Percentiles rank a stretch among this genome's conserved stretches.
Evolutionary conservation across 2,329 filamentous ascomycete species (phyloP).

Genomic region (Penicillium italicum): DNA sequence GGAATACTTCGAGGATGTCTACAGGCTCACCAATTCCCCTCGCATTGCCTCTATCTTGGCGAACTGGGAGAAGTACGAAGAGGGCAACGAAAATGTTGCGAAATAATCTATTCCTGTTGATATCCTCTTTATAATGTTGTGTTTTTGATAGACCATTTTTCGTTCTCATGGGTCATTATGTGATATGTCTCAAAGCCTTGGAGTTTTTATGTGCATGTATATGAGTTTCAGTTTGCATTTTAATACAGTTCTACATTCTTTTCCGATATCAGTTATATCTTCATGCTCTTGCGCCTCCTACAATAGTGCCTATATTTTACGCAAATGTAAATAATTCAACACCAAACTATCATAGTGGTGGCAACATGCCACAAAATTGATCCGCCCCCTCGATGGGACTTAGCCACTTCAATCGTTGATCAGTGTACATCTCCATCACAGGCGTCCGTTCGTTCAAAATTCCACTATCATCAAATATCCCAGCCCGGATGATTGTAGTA

Average conservation of each 20-base stretch:
- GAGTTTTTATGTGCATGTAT: slow-evolving; percentile 22
- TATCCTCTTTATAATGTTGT: slow-evolving; percentile 19
- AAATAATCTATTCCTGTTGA: slow-evolving; percentile 16
- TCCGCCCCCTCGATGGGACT: slow-evolving; percentile 23
- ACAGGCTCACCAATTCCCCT: slow-evolving; percentile 79
- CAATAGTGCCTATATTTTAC: neutral
- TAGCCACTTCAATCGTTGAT: slow-evolving; percentile 25
- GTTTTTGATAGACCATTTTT: slow-evolving; percentile 19
- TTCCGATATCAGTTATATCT: neutral
- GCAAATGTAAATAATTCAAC: neutral
- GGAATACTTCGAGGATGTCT: slow-evolving; percentile 99
- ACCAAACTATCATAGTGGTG: neutral
- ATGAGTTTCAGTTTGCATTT: slow-evolving; percentile 14
- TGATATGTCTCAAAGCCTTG: slow-evolving; percentile 24
- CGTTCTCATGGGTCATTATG: slow-evolving; percentile 19
- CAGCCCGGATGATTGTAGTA: slow-evolving; percentile 33
- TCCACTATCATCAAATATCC: slow-evolving; percentile 33
- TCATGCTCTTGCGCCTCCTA: neutral
- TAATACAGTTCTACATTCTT: slow-evolving; percentile 8
- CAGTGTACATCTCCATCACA: slow-evolving; percentile 30
- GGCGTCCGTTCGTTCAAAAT: slow-evolving; percentile 31
- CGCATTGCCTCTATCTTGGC: slow-evolving; percentile 59
- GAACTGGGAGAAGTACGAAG: slow-evolving; percentile 75
- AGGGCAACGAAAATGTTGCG: slow-evolving; percentile 29
- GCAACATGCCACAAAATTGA: slow-evolving; percentile 28